A percentile compares a stretch with the other conserved stretches of the same genome.
Conservation (phyloP, 2,329 filamentous ascomycete genomes). For the Penicillium sp. region DNA sequence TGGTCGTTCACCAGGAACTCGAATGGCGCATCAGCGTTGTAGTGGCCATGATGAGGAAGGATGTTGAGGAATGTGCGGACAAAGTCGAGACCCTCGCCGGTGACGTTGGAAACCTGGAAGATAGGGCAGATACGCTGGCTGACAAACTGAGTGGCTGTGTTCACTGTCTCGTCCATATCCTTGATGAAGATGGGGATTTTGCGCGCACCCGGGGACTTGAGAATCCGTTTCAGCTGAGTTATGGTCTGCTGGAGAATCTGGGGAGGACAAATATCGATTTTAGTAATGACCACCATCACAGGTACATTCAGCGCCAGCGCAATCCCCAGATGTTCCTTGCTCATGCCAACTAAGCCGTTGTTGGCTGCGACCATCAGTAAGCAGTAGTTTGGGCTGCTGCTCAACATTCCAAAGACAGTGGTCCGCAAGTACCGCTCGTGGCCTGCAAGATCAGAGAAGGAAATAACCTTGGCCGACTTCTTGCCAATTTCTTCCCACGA, state of each 20-base stretch:
- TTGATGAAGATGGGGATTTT: slow-evolving; percentile 98
- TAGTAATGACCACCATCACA: slow-evolving; percentile 96
- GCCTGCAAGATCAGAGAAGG: slow-evolving; percentile 90
- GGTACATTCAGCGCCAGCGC: slow-evolving; percentile 92
- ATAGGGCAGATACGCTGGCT: slow-evolving; percentile 93
- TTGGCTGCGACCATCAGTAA: slow-evolving; percentile 98
- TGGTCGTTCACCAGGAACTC: slow-evolving; percentile 97
- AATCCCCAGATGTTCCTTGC: slow-evolving; percentile 94
- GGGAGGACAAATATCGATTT: slow-evolving; percentile 96
- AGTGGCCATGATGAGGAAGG: slow-evolving; percentile 87
- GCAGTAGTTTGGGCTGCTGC: slow-evolving; percentile 95
- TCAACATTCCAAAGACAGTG: slow-evolving; percentile 91
- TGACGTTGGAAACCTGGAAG: slow-evolving; percentile 98
- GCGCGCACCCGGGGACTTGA: slow-evolving; percentile 86
- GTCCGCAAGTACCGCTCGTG: slow-evolving; percentile 94
- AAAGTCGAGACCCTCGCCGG: slow-evolving; percentile 82
- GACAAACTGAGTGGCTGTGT: slow-evolving; percentile 93
- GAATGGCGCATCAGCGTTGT: slow-evolving; percentile 81
- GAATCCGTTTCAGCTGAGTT: slow-evolving; percentile 82
- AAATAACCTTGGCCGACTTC: slow-evolving; percentile 91
- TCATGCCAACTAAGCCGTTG: slow-evolving; percentile 96
- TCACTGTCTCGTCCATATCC: slow-evolving; percentile 83
- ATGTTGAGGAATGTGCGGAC: slow-evolving; percentile 94
- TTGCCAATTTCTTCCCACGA: slow-evolving; percentile 98
- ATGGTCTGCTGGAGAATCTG: slow-evolving; percentile 94